phyloP scores from a whole-genome alignment of 2,329 filamentous ascomycete species.

The Byssoonygena ceratinophila region DNA sequence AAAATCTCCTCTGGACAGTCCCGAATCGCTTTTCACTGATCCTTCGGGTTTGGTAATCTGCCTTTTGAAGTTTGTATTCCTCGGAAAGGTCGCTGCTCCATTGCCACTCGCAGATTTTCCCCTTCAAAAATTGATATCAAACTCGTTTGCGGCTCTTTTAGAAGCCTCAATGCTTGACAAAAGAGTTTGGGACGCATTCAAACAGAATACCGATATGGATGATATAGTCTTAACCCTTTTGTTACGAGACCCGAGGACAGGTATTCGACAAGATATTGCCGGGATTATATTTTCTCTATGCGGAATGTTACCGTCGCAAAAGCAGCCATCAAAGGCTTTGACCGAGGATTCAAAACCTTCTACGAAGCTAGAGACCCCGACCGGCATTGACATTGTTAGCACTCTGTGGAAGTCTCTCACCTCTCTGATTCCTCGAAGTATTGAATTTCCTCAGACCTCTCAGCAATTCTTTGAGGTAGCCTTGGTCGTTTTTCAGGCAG shows the following conservation, averaged over 20 bases:
- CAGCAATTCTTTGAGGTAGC: slow-evolving; percentile 40
- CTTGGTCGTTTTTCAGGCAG: slow-evolving; percentile 34
- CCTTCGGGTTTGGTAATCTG: slow-evolving; percentile 28
- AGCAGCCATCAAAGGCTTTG: slow-evolving; percentile 20
- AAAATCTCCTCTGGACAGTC: slow-evolving; percentile 21
- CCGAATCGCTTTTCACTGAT: slow-evolving; percentile 27
- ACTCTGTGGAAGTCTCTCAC: slow-evolving; percentile 39
- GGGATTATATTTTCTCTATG: slow-evolving; percentile 33
- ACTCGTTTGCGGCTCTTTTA: slow-evolving; percentile 39
- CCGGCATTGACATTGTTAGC: slow-evolving; percentile 32
- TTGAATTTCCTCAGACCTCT: slow-evolving; percentile 29
- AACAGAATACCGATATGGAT: slow-evolving; percentile 29
- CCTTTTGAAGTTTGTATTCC: slow-evolving; percentile 29
- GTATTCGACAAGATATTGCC: slow-evolving; percentile 31
- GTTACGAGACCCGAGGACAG: slow-evolving; percentile 34
- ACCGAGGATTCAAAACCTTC: slow-evolving; percentile 16
- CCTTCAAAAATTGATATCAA: slow-evolving; percentile 32
- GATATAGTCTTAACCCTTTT: slow-evolving; percentile 35
- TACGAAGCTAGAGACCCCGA: slow-evolving; percentile 21
- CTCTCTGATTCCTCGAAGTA: slow-evolving; percentile 32
- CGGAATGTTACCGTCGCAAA: slow-evolving; percentile 25
- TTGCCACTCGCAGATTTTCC: slow-evolving; percentile 16
- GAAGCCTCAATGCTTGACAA: slow-evolving; percentile 41
- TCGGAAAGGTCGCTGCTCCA: slow-evolving; percentile 18
- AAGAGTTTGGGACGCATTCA: slow-evolving; percentile 38